Conservation (phyloP, 129 eudicot genomes). For the Oenanthe sinensis region DNA sequence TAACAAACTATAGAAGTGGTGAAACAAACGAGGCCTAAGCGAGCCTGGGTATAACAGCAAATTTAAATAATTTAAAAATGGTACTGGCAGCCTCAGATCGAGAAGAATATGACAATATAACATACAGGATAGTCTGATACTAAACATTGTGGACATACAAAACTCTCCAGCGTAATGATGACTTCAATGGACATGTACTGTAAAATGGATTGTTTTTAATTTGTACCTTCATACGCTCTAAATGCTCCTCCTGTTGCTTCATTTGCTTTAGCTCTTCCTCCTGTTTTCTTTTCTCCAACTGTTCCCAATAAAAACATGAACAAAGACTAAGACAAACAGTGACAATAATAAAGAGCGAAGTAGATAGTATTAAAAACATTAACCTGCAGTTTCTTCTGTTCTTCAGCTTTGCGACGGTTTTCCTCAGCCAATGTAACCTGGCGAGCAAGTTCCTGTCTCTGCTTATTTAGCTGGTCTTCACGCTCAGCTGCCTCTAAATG, state of each 20-base stretch:
- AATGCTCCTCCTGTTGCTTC: constrained; percentile 77
- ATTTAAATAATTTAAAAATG: not conserved
- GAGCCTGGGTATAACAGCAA: not conserved
- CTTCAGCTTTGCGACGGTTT: constrained; percentile 77
- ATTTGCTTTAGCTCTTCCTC: constrained; percentile 87
- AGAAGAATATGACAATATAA: not conserved
- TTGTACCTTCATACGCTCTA: constrained; percentile 60
- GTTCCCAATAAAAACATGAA: constrained; percentile 28
- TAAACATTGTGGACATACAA: not conserved
- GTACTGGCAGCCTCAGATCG: not conserved
- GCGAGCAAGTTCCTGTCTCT: constrained; percentile 77
- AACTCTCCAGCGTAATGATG: not conserved
- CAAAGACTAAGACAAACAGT: not conserved
- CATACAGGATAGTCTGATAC: not conserved
- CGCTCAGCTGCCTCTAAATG: constrained; percentile 89
- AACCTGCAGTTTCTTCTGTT: constrained; percentile 76
- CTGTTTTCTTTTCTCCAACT: constrained; percentile 85
- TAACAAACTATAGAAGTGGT: too few species aligned
- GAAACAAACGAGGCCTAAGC: too few species aligned
- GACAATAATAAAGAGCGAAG: not conserved
- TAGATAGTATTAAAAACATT: not conserved
- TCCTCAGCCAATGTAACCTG: constrained; percentile 84
- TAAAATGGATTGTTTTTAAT: constrained; percentile 26
- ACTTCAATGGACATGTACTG: not conserved
- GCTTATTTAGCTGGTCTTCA: constrained; percentile 62